A percentile compares a stretch with the other conserved stretches of the same genome.
Conservation (phyloP, 495 filamentous ascomycete species). For the Aspergillus cavernicola region DNA sequence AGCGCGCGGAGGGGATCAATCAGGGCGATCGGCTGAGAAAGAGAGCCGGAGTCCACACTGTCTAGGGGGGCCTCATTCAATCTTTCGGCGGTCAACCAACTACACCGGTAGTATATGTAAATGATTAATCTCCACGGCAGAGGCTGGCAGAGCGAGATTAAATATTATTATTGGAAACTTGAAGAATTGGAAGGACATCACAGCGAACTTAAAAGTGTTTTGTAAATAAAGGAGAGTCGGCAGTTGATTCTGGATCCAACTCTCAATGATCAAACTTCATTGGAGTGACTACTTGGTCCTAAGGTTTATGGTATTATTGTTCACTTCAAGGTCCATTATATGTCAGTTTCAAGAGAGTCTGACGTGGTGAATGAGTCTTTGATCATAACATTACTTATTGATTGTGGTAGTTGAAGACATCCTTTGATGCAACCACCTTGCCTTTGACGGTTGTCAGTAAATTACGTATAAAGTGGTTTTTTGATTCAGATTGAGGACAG, state of each 20-base stretch:
- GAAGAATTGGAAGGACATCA: no score
- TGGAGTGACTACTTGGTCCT: background rate
- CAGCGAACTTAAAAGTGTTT: background rate
- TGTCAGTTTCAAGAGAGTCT: background rate
- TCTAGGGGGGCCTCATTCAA: slow-evolving; percentile 4
- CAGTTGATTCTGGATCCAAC: slow-evolving; percentile 5
- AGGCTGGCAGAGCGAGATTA: background rate
- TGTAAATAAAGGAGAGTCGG: slow-evolving; percentile 5
- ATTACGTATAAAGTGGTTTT: no score
- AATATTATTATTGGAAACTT: no score
- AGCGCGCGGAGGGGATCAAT: slow-evolving; percentile 15
- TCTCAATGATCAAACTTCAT: slow-evolving; percentile 4
- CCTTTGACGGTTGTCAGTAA: no score
- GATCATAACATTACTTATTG: no score
- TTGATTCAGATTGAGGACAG: no score
- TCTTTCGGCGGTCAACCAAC: slow-evolving; percentile 10
- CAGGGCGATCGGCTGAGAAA: slow-evolving; percentile 14
- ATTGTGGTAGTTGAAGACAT: no score
- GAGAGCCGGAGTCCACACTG: slow-evolving; percentile 10
- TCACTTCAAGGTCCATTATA: background rate
- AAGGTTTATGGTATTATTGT: no score
- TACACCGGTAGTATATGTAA: background rate
- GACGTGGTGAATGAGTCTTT: background rate
- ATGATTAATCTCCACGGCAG: background rate
- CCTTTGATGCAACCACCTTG: no score